Conservation (phyloP, 202 grass and related monocot species). For the Setaria italica region DNA sequence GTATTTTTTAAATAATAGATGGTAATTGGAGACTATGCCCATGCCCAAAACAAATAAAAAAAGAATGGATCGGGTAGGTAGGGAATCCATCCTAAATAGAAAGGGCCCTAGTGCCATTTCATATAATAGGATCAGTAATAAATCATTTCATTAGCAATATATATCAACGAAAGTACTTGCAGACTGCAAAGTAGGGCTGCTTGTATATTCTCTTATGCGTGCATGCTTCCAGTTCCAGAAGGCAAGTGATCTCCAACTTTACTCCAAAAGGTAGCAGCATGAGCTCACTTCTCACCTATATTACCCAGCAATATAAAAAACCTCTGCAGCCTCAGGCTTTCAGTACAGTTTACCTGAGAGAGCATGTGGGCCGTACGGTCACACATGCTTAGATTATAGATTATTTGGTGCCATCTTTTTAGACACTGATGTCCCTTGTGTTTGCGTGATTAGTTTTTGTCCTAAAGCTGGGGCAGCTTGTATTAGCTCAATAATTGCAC, state of each 20-base stretch:
- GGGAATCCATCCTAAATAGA: background rate
- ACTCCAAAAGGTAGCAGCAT: constrained; percentile 21
- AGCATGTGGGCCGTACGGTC: constrained; percentile 40
- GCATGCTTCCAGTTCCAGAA: constrained; percentile 28
- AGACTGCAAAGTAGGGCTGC: background rate
- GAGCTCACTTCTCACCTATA: background rate
- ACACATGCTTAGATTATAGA: constrained; percentile 20
- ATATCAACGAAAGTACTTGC: background rate
- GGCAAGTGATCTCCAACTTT: constrained; percentile 22
- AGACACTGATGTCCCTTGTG: background rate
- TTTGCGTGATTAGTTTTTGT: constrained; percentile 40
- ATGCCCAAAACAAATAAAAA: background rate
- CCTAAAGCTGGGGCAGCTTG: constrained; percentile 40
- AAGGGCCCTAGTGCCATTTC: background rate
- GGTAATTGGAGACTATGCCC: background rate
- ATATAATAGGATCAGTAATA: background rate
- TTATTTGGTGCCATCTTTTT: constrained; percentile 47
- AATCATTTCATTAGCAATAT: background rate
- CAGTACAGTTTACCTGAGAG: background rate
- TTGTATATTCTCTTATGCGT: background rate
- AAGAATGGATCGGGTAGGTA: background rate
- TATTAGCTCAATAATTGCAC: constrained; percentile 56
- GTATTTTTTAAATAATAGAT: background rate
- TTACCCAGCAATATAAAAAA: background rate
- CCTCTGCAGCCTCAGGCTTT: constrained; percentile 6